These are phyloP conservation scores for Prunus padus DNA, from an alignment of 306 rosid genomes.

Conservation along the genomic window DNA sequence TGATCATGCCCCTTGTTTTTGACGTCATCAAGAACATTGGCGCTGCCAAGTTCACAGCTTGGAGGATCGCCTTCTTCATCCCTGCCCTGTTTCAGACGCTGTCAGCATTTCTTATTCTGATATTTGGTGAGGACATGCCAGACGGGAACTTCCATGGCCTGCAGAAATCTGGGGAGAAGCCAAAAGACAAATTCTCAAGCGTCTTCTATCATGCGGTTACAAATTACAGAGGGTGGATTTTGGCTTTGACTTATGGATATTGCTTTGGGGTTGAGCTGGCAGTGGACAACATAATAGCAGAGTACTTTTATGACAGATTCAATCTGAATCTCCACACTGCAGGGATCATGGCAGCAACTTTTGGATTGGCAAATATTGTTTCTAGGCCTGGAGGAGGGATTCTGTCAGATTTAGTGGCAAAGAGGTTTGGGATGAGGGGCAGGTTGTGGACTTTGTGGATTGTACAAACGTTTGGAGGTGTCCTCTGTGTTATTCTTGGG, in stretches of 20 bases:
- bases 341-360: conserved; percentile 73
- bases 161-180: conserved; percentile 59
- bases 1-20: conserved; percentile 84
- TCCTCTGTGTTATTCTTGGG: conserved; percentile 64
- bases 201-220: conserved; percentile 51
- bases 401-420: conserved; percentile 55
- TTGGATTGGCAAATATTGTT: conserved; percentile 66
- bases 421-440: conserved; percentile 84
- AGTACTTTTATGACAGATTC: conserved; percentile 76
- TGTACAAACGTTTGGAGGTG: conserved; percentile 67
- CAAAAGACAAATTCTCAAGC: conserved; percentile 49
- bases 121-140: conserved; percentile 73
- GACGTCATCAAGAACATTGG: conserved; percentile 47
- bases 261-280: conserved; percentile 88
- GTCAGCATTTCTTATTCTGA: conserved; percentile 53
- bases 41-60: conserved; percentile 65
- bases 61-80: conserved; percentile 76
- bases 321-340: conserved; percentile 67
- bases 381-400: conserved; percentile 81
- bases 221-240: conserved; percentile 84
- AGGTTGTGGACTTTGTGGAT: conserved; percentile 75
- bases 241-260: conserved; percentile 78
- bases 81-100: conserved; percentile 69
- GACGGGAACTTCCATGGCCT: conserved; percentile 62
- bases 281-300: conserved; percentile 74